Percentiles rank a stretch among this genome's conserved stretches.
Conservation (phyloP, 345 rosid species). For the Mangifera indica region DNA sequence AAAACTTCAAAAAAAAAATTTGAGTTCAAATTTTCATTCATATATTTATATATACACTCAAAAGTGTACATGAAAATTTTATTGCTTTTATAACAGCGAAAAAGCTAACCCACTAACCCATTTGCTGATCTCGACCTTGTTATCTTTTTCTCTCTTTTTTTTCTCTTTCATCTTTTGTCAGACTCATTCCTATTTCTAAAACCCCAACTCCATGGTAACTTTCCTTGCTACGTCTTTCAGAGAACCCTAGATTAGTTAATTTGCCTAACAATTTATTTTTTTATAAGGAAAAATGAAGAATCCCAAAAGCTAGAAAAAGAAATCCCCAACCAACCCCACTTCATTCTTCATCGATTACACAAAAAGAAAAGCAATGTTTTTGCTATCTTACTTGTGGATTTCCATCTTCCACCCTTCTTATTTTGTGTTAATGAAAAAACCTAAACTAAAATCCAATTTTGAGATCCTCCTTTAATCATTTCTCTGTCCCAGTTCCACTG, state of each 20-base stretch:
- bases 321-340: conserved; percentile 25
- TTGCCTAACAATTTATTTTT: neutral
- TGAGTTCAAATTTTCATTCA: too few relatives aligned
- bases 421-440: conserved; percentile 28
- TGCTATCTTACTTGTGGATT: conserved; percentile 17
- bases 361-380: conserved; percentile 33
- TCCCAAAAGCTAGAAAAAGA: conserved; percentile 15
- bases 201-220: conserved; percentile 20
- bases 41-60: too few relatives aligned
- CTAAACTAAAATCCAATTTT: conserved; percentile 33
- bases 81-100: conserved; percentile 26
- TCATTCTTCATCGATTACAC: conserved; percentile 40
- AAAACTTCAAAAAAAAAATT: too few relatives aligned
- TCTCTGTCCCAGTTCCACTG: conserved; percentile 23
- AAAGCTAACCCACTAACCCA: conserved; percentile 63
- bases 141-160: conserved; percentile 7
- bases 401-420: conserved; percentile 13
- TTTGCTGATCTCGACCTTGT: conserved; percentile 37
- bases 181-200: conserved; percentile 27
- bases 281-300: too few relatives aligned
- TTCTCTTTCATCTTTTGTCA: conserved; percentile 43
- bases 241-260: conserved; percentile 26
- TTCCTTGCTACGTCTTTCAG: conserved; percentile 6
- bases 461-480: conserved; percentile 38
- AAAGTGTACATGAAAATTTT: too few relatives aligned